Conservation (phyloP, 768 basidiomycete species). For the Serendipita sp. region DNA sequence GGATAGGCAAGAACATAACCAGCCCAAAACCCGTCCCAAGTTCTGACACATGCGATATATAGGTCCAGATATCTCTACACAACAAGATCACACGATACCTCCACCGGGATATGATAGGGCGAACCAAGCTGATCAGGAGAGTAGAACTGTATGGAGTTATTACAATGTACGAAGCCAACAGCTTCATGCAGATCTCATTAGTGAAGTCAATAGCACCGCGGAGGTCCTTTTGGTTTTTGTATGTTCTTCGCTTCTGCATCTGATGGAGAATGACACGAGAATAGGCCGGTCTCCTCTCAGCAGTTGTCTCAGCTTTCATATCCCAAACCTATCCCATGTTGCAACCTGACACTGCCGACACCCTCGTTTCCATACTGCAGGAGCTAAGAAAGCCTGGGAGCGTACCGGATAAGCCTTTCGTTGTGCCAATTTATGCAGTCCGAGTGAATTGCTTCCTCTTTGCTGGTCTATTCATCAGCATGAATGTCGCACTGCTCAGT, state of each 20-base stretch:
- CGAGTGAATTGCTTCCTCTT: constrained; percentile 19
- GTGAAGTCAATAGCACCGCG: background rate
- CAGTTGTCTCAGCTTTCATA: constrained; percentile 16
- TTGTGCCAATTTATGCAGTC: constrained; percentile 21
- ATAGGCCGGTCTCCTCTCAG: constrained; percentile 17
- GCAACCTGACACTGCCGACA: constrained; percentile 9
- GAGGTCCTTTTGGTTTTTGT: background rate
- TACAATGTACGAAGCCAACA: background rate
- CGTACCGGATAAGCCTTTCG: background rate
- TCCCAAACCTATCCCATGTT: constrained; percentile 13
- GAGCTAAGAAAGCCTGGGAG: background rate
- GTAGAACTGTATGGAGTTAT: background rate
- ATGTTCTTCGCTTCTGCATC: background rate
- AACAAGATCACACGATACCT: background rate
- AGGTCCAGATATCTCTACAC: background rate
- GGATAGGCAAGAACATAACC: too few relatives aligned
- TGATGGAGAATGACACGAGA: background rate
- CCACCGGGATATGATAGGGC: background rate
- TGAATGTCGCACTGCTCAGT: constrained; percentile 15
- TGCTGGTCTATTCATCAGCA: constrained; percentile 15
- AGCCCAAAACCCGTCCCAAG: too few relatives aligned
- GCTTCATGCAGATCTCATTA: background rate
- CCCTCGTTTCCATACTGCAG: background rate
- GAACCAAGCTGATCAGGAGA: background rate
- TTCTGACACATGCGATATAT: too few relatives aligned